Evolutionary conservation across 176 grass and related monocot species (phyloP).

Genomic region (Rhynchospora breviuscula): DNA sequence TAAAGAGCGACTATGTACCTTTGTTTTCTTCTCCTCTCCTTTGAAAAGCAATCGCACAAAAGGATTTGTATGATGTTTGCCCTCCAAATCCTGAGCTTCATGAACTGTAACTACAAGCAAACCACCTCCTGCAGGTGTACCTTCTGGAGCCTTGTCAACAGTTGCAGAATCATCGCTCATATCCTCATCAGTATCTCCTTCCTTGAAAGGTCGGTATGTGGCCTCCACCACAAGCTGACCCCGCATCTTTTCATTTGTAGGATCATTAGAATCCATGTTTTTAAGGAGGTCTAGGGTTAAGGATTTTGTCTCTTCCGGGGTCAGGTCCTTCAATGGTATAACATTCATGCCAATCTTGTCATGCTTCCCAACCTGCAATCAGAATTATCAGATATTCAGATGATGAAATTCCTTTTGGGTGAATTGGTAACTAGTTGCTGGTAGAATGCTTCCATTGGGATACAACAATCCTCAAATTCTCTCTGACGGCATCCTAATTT

Average conservation of each 20-base stretch:
- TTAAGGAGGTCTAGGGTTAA: slow-evolving; percentile 71
- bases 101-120: slow-evolving; percentile 64
- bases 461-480: not conserved
- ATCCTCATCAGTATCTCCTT: slow-evolving; percentile 47
- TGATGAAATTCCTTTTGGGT: not conserved
- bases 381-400: not conserved
- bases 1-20: slow-evolving; percentile 33
- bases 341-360: slow-evolving; percentile 65
- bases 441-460: not conserved
- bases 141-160: slow-evolving; percentile 63
- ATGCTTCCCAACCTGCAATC: slow-evolving; percentile 67
- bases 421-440: not conserved
- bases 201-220: slow-evolving; percentile 62
- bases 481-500: not conserved
- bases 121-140: slow-evolving; percentile 65
- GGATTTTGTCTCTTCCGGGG: slow-evolving; percentile 56
- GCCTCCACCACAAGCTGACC: slow-evolving; percentile 58
- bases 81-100: slow-evolving; percentile 80
- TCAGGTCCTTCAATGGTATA: slow-evolving; percentile 56
- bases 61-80: slow-evolving; percentile 85
- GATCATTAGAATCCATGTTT: slow-evolving; percentile 60
- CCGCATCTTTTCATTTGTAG: slow-evolving; percentile 63
- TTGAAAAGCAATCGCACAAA: slow-evolving; percentile 58
- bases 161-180: slow-evolving; percentile 43
- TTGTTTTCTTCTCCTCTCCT: slow-evolving; percentile 74